Evolutionary conservation across 2,329 filamentous ascomycete species (phyloP).

Genomic region (Aspergillus candidus): DNA sequence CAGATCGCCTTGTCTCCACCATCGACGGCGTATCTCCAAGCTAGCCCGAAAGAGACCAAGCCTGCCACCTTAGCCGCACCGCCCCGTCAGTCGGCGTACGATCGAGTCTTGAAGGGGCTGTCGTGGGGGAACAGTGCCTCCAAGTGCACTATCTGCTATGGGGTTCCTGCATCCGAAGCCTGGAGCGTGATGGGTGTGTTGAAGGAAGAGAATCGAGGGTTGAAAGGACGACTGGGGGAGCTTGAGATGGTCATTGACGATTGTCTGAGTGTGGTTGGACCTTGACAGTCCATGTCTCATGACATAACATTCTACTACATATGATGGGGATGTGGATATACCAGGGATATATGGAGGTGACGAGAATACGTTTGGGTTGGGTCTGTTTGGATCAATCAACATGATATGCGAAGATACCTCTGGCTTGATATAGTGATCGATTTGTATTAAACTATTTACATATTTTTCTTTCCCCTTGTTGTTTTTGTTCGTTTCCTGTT

Average conservation of each 20-base stretch:
- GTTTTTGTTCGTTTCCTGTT: background rate
- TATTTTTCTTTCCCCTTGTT: background rate
- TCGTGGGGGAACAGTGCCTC: conserved; percentile 26
- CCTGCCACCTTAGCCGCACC: conserved; percentile 12
- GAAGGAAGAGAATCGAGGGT: conserved; percentile 49
- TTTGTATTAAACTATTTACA: background rate
- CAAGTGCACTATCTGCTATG: conserved; percentile 39
- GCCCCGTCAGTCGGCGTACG: conserved; percentile 31
- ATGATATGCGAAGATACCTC: too few relatives aligned
- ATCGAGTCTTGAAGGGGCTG: conserved; percentile 41
- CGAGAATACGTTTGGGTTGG: background rate
- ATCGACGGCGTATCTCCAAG: conserved; percentile 27
- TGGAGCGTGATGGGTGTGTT: conserved; percentile 50
- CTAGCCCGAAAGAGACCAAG: conserved; percentile 27
- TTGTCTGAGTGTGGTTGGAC: conserved; percentile 49
- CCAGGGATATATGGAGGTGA: background rate
- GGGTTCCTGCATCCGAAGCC: conserved; percentile 40
- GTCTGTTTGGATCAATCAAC: background rate
- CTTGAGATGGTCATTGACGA: conserved; percentile 52
- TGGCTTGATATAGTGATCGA: too few relatives aligned
- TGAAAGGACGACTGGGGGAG: conserved; percentile 49
- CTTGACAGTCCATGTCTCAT: conserved; percentile 10
- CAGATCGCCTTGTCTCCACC: conserved; percentile 26
- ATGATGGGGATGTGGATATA: background rate
- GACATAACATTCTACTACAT: background rate